A percentile compares a stretch with the other conserved stretches of the same genome.
Conservation (phyloP, 768 basidiomycete species). For the Chalciporus piperatus region DNA sequence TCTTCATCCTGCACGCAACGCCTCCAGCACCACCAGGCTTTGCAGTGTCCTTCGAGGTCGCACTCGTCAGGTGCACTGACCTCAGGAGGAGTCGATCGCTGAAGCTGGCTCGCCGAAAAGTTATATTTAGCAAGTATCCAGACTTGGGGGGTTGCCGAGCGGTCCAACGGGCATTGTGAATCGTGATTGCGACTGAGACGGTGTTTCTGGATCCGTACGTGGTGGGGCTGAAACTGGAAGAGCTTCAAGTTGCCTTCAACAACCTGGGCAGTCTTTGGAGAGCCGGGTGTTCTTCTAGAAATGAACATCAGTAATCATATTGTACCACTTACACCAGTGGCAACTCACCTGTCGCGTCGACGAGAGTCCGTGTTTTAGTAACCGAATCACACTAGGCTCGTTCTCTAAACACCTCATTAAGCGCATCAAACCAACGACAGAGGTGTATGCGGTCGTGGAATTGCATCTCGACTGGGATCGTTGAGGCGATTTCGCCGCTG, state of each 20-base stretch:
- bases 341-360: neutral
- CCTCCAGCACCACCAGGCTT: neutral
- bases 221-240: neutral
- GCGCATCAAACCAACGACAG: slow-evolving; percentile 19
- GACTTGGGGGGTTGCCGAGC: slow-evolving; percentile 11
- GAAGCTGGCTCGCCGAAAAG: neutral
- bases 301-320: neutral
- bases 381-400: neutral
- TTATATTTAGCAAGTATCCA: slow-evolving; percentile 13
- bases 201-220: neutral
- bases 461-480: neutral
- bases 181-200: neutral
- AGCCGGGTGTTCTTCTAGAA: neutral
- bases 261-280: neutral
- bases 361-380: neutral
- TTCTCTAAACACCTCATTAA: slow-evolving; percentile 21
- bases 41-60: neutral
- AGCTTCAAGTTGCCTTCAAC: neutral
- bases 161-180: slow-evolving; percentile 1
- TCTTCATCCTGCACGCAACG: neutral
- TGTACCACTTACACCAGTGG: too few relatives aligned
- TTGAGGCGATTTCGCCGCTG: neutral
- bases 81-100: neutral
- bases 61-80: neutral
- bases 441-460: slow-evolving; percentile 10